Percentiles rank a stretch among this genome's conserved stretches.
Conservation (phyloP, 495 filamentous ascomycete species). For the Penicillium cosmopolitanum region DNA sequence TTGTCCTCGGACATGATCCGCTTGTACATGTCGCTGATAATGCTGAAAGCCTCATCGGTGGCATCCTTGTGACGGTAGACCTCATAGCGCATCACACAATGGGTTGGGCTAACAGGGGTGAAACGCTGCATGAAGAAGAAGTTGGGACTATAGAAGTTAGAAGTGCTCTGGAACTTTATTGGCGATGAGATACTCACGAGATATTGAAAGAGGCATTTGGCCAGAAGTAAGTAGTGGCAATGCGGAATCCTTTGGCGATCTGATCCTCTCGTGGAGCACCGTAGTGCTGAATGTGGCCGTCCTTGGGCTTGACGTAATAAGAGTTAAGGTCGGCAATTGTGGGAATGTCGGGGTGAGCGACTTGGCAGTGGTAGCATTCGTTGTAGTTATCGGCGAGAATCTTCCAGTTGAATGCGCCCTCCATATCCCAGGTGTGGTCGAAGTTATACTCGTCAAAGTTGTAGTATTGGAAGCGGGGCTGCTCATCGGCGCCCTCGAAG, state of each 20-base stretch:
- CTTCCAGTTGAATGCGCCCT: constrained; percentile 55
- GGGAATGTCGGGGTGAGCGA: constrained; percentile 50
- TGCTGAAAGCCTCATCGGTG: constrained; percentile 45
- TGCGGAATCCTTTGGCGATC: constrained; percentile 35
- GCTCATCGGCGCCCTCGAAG: constrained; percentile 44
- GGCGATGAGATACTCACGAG: constrained; percentile 35
- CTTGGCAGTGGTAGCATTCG: constrained; percentile 56
- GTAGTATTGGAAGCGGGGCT: constrained; percentile 44
- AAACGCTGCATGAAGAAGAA: constrained; percentile 55
- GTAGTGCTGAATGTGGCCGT: constrained; percentile 44
- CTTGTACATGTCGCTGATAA: constrained; percentile 50
- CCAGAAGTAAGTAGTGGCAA: constrained; percentile 48
- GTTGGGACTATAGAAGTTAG: constrained; percentile 38
- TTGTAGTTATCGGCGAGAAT: constrained; percentile 55
- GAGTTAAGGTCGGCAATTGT: constrained; percentile 44
- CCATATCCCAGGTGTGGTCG: constrained; percentile 52
- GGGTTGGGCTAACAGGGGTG: constrained; percentile 41
- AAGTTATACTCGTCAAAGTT: constrained; percentile 51
- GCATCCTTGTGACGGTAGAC: constrained; percentile 52
- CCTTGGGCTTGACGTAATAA: constrained; percentile 47
- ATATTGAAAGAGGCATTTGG: constrained; percentile 49
- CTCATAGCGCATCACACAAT: constrained; percentile 47
- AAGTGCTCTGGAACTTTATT: background rate
- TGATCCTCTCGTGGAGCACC: constrained; percentile 42
- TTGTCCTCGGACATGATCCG: constrained; percentile 53